phyloP scores from a whole-genome alignment of 495 filamentous ascomycete genomes.

The Copromyces sp. region DNA sequence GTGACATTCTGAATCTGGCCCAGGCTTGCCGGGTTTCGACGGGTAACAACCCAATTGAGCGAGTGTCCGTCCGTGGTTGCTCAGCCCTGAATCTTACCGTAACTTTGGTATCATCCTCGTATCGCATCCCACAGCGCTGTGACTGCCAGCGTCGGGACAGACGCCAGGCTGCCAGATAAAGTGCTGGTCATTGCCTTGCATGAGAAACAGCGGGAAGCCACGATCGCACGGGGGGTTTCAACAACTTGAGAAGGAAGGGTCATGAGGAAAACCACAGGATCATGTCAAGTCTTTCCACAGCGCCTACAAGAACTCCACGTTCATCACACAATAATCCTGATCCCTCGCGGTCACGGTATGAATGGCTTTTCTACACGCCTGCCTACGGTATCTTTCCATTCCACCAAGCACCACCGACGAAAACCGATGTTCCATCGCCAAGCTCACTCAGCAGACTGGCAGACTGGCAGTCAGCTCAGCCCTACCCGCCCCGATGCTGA shows the following conservation, averaged over 20 bases:
- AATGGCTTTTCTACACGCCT: neutral
- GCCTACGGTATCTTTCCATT: neutral
- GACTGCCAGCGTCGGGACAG: too few relatives aligned
- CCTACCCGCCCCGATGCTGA: neutral
- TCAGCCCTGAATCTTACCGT: neutral
- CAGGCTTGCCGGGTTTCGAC: neutral
- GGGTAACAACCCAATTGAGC: neutral
- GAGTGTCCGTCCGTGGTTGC: neutral
- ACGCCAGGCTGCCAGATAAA: too few relatives aligned
- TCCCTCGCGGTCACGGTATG: neutral
- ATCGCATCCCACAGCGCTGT: neutral
- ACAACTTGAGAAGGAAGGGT: neutral
- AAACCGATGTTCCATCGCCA: neutral
- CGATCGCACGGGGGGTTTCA: neutral
- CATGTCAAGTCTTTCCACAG: neutral
- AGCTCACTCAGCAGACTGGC: neutral
- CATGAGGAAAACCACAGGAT: neutral
- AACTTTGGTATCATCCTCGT: neutral
- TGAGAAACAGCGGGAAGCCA: too few relatives aligned
- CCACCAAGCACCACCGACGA: neutral
- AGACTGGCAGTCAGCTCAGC: neutral
- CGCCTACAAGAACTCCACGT: neutral
- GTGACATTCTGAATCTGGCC: too few relatives aligned
- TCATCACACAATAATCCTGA: neutral
- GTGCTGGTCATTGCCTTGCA: too few relatives aligned